phyloP scores from a whole-genome alignment of 306 rosid genomes.

The Prunus padus region DNA sequence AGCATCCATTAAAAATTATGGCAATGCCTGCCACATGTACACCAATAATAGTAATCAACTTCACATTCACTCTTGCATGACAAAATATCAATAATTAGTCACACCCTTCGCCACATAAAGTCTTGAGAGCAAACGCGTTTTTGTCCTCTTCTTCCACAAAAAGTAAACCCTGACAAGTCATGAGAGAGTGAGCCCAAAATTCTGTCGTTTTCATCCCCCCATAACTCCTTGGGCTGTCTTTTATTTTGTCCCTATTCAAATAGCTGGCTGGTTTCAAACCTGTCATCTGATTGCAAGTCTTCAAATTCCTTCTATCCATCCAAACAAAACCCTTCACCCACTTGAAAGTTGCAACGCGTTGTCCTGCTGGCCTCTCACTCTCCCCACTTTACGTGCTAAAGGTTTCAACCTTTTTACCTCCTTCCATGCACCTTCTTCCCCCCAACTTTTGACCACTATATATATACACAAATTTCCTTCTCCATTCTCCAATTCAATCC shows the following conservation, averaged over 20 bases:
- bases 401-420: not conserved
- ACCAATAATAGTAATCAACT: not conserved
- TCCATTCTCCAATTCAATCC: not conserved
- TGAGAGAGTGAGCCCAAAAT: not conserved
- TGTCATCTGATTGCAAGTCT: not conserved
- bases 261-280: not conserved
- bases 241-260: not conserved
- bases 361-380: conserved; percentile 35
- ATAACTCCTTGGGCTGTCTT: conserved; percentile 5
- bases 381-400: not conserved
- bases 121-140: not conserved
- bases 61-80: not conserved
- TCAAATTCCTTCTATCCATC: not conserved
- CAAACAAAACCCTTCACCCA: not conserved
- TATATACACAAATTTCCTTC: not conserved
- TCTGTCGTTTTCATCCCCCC: not conserved
- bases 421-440: conserved; percentile 18
- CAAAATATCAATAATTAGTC: not conserved
- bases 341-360: conserved; percentile 33
- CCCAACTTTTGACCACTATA: conserved; percentile 6
- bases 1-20: no score
- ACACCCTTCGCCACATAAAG: conserved; percentile 22
- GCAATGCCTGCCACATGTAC: no score
- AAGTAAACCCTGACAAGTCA: not conserved
- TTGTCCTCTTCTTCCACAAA: not conserved